A percentile compares a stretch with the other conserved stretches of the same genome.
phyloP scores from a whole-genome alignment of 2,329 filamentous ascomycete genomes.

The Fusarium scirpi region DNA sequence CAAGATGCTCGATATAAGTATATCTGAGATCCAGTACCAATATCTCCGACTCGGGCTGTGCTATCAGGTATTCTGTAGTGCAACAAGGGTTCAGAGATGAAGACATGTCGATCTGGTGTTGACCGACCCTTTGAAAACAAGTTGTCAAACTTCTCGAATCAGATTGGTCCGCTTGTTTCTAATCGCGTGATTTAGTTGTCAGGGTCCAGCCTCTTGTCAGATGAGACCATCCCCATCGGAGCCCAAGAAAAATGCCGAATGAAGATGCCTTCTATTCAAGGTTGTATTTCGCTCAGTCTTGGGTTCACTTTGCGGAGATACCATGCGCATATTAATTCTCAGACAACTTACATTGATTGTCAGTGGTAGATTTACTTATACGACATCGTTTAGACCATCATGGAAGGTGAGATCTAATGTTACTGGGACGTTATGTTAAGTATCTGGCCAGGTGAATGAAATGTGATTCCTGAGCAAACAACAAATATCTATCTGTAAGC shows the following conservation, averaged over 20 bases:
- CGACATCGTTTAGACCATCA: rapidly evolving
- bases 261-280: not conserved
- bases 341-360: not conserved
- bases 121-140: conserved; percentile 25
- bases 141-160: conserved; percentile 3
- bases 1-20: not conserved
- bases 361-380: not conserved
- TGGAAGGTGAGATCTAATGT: not conserved
- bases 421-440: no score
- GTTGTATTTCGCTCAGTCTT: not conserved
- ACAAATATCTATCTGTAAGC: not conserved
- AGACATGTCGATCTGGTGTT: conserved; percentile 37
- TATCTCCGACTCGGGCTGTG: not conserved
- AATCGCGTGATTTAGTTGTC: conserved; percentile 11
- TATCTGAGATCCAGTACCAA: not conserved
- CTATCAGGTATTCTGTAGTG: conserved; percentile 8
- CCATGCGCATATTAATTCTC: not conserved
- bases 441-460: not conserved
- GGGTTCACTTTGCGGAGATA: not conserved
- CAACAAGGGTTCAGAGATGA: conserved; percentile 25
- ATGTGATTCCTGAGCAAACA: not conserved
- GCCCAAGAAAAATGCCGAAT: not conserved
- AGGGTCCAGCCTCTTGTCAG: conserved; percentile 6
- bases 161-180: conserved; percentile 22
- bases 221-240: conserved; percentile 2